These are phyloP conservation scores for Polysphondylium violaceum DNA, from an alignment of 78 protist species.

Conservation along the genomic window DNA sequence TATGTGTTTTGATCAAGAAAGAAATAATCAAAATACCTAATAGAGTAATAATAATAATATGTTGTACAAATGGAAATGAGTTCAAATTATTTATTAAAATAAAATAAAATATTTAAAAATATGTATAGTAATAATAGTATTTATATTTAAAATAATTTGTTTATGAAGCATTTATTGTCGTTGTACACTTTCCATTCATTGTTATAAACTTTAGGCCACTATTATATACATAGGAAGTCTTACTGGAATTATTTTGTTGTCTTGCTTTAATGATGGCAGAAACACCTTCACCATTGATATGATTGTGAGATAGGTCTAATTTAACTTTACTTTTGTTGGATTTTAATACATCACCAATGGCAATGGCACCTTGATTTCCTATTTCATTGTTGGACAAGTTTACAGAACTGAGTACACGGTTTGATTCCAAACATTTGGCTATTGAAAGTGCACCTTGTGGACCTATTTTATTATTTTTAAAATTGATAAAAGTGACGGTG, in stretches of 20 bases:
- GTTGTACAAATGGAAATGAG: too few species aligned
- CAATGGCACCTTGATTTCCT: slow-evolving; percentile 68
- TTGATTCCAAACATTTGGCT: slow-evolving; percentile 16
- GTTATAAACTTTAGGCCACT: slow-evolving; percentile 48
- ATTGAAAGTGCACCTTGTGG: slow-evolving; percentile 36
- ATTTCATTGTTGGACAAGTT: slow-evolving; percentile 54
- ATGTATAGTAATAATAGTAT: too few species aligned
- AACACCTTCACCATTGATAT: slow-evolving; percentile 55
- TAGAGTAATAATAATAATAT: too few species aligned
- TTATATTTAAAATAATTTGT: too few species aligned
- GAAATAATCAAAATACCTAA: too few species aligned
- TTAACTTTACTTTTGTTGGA: slow-evolving; percentile 20
- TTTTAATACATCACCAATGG: slow-evolving; percentile 25
- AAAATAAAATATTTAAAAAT: too few species aligned
- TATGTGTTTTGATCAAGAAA: slow-evolving; percentile 33
- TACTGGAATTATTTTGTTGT: slow-evolving; percentile 9
- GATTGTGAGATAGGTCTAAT: slow-evolving; percentile 25
- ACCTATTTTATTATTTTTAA: slow-evolving; percentile 45
- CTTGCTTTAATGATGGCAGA: slow-evolving; percentile 56
- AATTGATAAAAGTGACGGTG: slow-evolving; percentile 12
- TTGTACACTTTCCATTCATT: slow-evolving; percentile 59
- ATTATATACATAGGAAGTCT: slow-evolving; percentile 57
- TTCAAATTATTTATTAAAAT: too few species aligned
- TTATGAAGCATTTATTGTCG: too few species aligned
- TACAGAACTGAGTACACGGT: not conserved